These are phyloP conservation scores for Neoboletus brunneissimus DNA, from an alignment of 768 basidiomycete species.

Conservation along the genomic window DNA sequence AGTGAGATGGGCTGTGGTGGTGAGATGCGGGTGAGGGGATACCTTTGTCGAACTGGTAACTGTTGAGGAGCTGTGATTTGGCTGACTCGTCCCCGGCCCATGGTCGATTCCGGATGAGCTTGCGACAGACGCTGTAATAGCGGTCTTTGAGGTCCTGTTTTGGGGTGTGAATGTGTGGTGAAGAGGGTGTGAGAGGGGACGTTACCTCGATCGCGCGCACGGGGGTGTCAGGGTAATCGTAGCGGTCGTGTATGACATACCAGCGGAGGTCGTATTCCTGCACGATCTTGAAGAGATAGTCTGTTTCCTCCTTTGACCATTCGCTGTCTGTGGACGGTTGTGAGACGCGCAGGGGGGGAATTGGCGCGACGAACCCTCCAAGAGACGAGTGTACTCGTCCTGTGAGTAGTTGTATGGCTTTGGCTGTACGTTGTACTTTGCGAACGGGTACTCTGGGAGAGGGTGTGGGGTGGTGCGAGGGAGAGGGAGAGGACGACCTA, in stretches of 20 bases:
- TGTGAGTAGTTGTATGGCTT: conserved; percentile 70
- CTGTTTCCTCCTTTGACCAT: conserved; percentile 93
- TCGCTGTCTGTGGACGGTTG: conserved; percentile 51
- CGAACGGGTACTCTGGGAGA: conserved; percentile 69
- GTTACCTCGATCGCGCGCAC: conserved; percentile 67
- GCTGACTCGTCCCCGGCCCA: conserved; percentile 79
- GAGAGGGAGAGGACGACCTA: conserved; percentile 30
- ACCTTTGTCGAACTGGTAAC: conserved; percentile 90
- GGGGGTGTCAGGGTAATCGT: conserved; percentile 62
- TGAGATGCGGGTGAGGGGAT: not conserved
- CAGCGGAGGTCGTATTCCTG: conserved; percentile 85
- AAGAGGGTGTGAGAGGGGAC: not conserved
- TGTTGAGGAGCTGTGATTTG: conserved; percentile 64
- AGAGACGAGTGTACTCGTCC: conserved; percentile 80
- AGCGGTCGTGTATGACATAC: conserved; percentile 88
- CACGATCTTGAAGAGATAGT: conserved; percentile 81
- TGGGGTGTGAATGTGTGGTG: not conserved
- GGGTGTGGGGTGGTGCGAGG: not conserved
- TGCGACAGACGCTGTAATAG: conserved; percentile 89
- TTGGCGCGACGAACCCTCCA: conserved; percentile 54
- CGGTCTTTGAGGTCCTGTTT: conserved; percentile 83
- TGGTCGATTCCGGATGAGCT: conserved; percentile 78
- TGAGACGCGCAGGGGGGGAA: not conserved
- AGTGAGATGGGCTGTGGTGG: not conserved
- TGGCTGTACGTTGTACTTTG: conserved; percentile 74